Base-by-base conservation (phyloP, 108 stramenopile species). In the Cyclotella sp. region DNA sequence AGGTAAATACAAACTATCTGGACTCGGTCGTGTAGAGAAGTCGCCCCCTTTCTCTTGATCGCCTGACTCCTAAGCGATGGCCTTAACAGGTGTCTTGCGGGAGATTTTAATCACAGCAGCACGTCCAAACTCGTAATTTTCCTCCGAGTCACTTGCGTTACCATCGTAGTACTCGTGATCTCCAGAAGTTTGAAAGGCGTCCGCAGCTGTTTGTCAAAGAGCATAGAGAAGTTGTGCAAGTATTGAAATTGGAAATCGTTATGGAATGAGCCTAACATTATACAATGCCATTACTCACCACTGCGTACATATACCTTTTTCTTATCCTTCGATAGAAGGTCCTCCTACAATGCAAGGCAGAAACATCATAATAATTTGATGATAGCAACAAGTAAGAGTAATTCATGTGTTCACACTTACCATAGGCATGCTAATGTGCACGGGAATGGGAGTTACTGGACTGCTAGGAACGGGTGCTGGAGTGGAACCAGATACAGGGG, bases 361-460 rank as follows among this genome's bases (percentile, higher is more conserved):
- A 55, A 22, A 49, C 47, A n/a, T n/a, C 47, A n/a, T 49, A 9
- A 49, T 16, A 3, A 55, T 1, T 12, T 12, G 11, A 24, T 24
- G 21, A 24, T 5, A 24, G 22, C 22, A 24, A 55, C 2, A 55
- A 12, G 6, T 24, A 22, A 22, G 24, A 1, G 21, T 24, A 3
- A 24, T 55, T 5, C 5, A 22, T 21, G 24, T 21, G 24, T 22
- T 26, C 24, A 26, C 1, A 55, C 7, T 55, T 24, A 55, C 55
- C 55, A 55, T 55, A 24, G 55, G 55, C 55, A 55, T 55, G 22
- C 55, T 55, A 21, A 55, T 55, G 24, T 55, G 22, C 11, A 26
- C 24, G 22, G 55, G 55, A n/a, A 55, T 55, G 5, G n/a, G 21
- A 1, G 55, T 55, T 8, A 55, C 55, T 55, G 55, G 55, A 12